A percentile compares a stretch with the other conserved stretches of the same genome.
Evolutionary conservation across 225 moss, liverwort and hornwort genomes (phyloP).

Genomic region (Straminergon stramineum): DNA sequence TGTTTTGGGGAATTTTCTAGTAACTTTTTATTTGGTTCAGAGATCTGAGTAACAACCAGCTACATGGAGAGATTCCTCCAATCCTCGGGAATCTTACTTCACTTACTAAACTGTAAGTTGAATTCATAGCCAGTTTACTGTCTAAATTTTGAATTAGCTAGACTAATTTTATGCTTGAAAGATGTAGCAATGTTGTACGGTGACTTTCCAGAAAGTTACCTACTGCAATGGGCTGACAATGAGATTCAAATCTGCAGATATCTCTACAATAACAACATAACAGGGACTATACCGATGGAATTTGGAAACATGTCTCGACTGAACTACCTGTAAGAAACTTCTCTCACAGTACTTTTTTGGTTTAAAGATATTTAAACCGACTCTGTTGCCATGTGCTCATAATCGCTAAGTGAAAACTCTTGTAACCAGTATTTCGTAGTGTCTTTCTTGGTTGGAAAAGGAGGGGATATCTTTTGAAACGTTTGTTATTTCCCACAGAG

Average conservation of each 20-base stretch:
- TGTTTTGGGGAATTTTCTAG: neutral
- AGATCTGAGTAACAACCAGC: conserved; percentile 45
- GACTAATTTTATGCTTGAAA: neutral
- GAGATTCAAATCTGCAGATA: conserved; percentile 15
- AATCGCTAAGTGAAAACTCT: neutral
- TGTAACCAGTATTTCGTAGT: neutral
- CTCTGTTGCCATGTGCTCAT: neutral
- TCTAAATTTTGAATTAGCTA: neutral
- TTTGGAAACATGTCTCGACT: conserved; percentile 52
- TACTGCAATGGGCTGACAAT: neutral
- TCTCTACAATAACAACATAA: conserved; percentile 47
- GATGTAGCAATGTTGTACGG: neutral
- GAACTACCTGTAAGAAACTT: conserved; percentile 41
- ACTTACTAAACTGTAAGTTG: conserved; percentile 51
- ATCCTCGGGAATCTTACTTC: conserved; percentile 54
- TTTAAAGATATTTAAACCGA: neutral
- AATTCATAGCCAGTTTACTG: neutral
- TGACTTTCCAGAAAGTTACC: neutral
- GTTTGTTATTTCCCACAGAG: conserved; percentile 7
- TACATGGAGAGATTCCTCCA: conserved; percentile 46
- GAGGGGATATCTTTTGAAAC: neutral
- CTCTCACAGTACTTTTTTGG: neutral
- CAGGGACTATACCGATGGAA: conserved; percentile 45
- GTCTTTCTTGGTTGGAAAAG: neutral
- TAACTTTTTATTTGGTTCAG: conserved; percentile 6